These are phyloP conservation scores for Veloporphyrellus conicus DNA, from an alignment of 1,284 basidiomycete species.

Conservation along the genomic window DNA sequence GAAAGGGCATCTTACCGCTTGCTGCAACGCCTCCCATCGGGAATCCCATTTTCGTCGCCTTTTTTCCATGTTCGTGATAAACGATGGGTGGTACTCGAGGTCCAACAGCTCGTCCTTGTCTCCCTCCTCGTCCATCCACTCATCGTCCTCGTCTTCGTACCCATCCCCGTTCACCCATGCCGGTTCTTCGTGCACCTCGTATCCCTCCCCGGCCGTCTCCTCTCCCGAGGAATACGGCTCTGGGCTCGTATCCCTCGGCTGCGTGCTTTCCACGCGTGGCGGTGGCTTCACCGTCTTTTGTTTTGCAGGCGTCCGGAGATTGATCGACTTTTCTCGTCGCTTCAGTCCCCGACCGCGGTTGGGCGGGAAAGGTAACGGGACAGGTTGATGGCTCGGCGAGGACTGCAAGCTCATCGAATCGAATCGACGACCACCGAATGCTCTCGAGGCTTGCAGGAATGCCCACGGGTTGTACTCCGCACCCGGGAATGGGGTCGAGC, in stretches of 20 bases:
- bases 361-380: conserved; percentile 49
- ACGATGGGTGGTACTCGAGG: conserved; percentile 70
- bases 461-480: conserved; percentile 54
- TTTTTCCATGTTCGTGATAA: conserved; percentile 60
- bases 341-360: conserved; percentile 36
- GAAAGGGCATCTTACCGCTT: conserved; percentile 46
- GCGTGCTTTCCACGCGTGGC: conserved; percentile 73
- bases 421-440: conserved; percentile 36
- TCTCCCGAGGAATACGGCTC: conserved; percentile 58
- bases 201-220: conserved; percentile 55
- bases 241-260: conserved; percentile 72
- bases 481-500: conserved; percentile 62
- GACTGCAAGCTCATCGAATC: conserved; percentile 58
- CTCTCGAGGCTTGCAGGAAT: conserved; percentile 51
- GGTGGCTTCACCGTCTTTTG: conserved; percentile 49
- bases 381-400: conserved; percentile 71
- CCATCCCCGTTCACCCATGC: conserved; percentile 37
- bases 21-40: conserved; percentile 66
- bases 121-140: conserved; percentile 73
- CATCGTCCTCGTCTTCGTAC: conserved; percentile 43
- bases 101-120: conserved; percentile 69
- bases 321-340: conserved; percentile 35
- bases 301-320: conserved; percentile 32
- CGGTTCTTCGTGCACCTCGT: conserved; percentile 37
- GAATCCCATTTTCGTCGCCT: conserved; percentile 66